Percentiles rank a stretch among this genome's conserved stretches.
Conservation (phyloP, 768 basidiomycete species). For the Rhodotorula taiwanensis region DNA sequence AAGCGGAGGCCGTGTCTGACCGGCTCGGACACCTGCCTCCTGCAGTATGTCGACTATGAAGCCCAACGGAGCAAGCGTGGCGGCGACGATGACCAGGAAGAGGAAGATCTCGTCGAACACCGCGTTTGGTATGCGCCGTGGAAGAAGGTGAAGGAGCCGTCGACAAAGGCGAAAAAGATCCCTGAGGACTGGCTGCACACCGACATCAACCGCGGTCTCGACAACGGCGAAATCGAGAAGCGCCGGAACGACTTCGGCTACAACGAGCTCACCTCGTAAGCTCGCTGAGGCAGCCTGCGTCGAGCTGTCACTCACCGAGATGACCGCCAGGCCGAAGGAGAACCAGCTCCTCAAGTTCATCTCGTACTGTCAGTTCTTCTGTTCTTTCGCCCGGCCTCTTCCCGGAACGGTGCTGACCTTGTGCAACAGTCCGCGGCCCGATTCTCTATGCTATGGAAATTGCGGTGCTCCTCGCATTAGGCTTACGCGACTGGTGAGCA, state of each 20-base stretch:
- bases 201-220: conserved; percentile 46
- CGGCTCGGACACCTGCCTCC: no score
- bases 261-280: conserved; percentile 50
- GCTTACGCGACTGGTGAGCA: conserved; percentile 41
- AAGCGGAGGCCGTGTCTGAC: no score
- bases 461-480: conserved; percentile 50
- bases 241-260: conserved; percentile 47
- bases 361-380: conserved; percentile 51
- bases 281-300: not conserved
- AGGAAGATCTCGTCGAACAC: conserved; percentile 43
- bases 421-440: conserved; percentile 11
- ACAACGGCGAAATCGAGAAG: conserved; percentile 44
- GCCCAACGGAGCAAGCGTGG: conserved; percentile 39
- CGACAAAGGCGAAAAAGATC: conserved; percentile 27
- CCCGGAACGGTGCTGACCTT: not conserved
- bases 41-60: conserved; percentile 46
- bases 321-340: conserved; percentile 43
- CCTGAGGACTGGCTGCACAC: conserved; percentile 49
- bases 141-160: conserved; percentile 46
- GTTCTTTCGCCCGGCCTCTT: conserved; percentile 39
- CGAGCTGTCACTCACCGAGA: not conserved
- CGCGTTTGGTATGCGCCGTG: conserved; percentile 52
- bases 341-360: conserved; percentile 51
- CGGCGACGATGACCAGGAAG: conserved; percentile 43
- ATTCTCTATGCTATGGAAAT: conserved; percentile 49